Conservation (phyloP, 441 rosid genomes). For the Flueggea neowawraea region DNA sequence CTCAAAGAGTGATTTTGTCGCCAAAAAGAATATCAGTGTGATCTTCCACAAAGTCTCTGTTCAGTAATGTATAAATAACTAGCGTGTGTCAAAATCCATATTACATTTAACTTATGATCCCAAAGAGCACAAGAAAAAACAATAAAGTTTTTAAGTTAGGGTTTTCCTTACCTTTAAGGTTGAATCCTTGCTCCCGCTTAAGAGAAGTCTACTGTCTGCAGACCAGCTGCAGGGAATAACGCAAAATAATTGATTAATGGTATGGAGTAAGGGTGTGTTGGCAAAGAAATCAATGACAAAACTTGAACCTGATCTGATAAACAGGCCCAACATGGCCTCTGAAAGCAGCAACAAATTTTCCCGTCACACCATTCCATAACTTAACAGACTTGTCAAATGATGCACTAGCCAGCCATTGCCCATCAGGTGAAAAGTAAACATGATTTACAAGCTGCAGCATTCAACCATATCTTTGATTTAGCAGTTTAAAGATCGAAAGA, state of each 20-base stretch:
- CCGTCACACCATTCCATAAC: constrained; percentile 91
- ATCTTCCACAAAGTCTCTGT: not conserved
- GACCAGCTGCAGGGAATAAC: constrained; percentile 70
- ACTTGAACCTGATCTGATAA: constrained; percentile 79
- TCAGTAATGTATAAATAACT: no score
- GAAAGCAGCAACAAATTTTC: constrained; percentile 85
- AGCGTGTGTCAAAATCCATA: no score
- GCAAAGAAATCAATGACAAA: not conserved
- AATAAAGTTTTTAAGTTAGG: constrained; percentile 13
- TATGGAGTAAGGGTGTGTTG: not conserved
- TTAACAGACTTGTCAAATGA: constrained; percentile 96
- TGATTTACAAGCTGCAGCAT: constrained; percentile 88
- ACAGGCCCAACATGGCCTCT: constrained; percentile 98
- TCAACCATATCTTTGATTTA: constrained; percentile 9
- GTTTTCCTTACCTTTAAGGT: constrained; percentile 59
- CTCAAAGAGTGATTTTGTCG: not conserved
- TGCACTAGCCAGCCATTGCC: constrained; percentile 98
- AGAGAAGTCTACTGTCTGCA: constrained; percentile 94
- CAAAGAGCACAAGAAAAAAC: not conserved
- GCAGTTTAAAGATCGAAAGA: not conserved
- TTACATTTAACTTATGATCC: not conserved
- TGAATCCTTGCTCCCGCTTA: constrained; percentile 98
- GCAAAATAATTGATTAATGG: constrained; percentile 12
- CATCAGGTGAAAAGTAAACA: constrained; percentile 96
- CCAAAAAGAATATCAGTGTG: not conserved